phyloP scores from a whole-genome alignment of 441 rosid genomes.

The Gossypium trilobum region DNA sequence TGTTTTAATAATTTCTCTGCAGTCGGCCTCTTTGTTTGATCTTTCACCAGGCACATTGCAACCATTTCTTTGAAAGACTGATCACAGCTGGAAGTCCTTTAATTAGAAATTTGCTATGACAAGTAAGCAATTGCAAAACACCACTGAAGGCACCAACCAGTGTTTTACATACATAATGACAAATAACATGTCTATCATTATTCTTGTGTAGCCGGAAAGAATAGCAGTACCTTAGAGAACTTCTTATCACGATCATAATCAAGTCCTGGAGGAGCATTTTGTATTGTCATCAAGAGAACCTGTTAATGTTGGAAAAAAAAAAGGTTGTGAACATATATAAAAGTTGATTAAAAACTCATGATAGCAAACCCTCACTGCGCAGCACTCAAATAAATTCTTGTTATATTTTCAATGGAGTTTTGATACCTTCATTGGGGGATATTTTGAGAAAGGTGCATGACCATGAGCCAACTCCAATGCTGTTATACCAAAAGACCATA shows the following conservation, averaged over 20 bases:
- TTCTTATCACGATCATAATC: conserved; percentile 95
- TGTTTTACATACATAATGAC: neutral
- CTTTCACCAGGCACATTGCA: conserved; percentile 99
- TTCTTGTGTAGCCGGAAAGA: conserved; percentile 45
- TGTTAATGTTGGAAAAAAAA: conserved; percentile 14
- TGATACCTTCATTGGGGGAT: conserved; percentile 96
- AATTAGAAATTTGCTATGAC: conserved; percentile 52
- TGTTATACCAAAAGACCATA: conserved; percentile 97
- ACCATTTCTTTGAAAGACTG: conserved; percentile 99
- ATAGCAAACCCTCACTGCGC: neutral
- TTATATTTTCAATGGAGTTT: conserved; percentile 12
- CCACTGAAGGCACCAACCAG: conserved; percentile 14
- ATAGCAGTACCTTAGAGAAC: conserved; percentile 87
- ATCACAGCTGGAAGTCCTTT: conserved; percentile 78
- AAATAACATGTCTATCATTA: neutral
- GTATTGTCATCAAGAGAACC: conserved; percentile 98
- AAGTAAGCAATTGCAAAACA: conserved; percentile 13
- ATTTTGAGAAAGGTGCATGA: conserved; percentile 93
- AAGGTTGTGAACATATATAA: neutral
- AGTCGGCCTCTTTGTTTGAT: conserved; percentile 94
- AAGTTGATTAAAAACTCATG: neutral
- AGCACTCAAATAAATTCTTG: neutral
- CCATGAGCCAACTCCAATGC: conserved; percentile 98
- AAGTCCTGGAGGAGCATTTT: conserved; percentile 97
- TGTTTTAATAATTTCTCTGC: conserved; percentile 88